Conservation (phyloP, 768 basidiomycete species). For the Calocybe gangraenosa region DNA sequence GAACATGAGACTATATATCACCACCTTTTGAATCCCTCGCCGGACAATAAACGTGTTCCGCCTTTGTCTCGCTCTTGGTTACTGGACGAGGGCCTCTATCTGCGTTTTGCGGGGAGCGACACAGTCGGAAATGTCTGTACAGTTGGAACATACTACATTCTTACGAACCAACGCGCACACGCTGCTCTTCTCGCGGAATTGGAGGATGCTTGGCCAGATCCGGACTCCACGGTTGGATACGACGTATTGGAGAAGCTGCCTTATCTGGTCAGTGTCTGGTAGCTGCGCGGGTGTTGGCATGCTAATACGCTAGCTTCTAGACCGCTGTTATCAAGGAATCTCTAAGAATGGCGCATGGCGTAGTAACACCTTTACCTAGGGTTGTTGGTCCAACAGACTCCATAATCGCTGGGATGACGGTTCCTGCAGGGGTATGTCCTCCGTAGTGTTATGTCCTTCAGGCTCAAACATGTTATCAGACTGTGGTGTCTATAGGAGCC, state of each 20-base stretch:
- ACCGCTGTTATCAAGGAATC: slow-evolving; percentile 46
- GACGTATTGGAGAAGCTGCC: slow-evolving; percentile 41
- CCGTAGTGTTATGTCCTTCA: background rate
- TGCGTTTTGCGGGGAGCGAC: slow-evolving; percentile 40
- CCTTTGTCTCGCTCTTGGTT: slow-evolving; percentile 30
- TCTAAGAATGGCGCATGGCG: slow-evolving; percentile 36
- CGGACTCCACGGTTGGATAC: slow-evolving; percentile 22
- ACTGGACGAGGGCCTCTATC: slow-evolving; percentile 30
- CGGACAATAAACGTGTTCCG: slow-evolving; percentile 25
- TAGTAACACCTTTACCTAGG: slow-evolving; percentile 34
- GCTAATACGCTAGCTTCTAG: slow-evolving; percentile 18
- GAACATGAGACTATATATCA: slow-evolving; percentile 37
- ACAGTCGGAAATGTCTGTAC: slow-evolving; percentile 37
- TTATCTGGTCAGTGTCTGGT: slow-evolving; percentile 33
- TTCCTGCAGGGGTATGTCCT: slow-evolving; percentile 7
- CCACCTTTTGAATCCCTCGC: slow-evolving; percentile 28
- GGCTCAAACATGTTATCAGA: slow-evolving; percentile 22
- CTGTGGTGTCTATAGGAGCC: slow-evolving; percentile 29
- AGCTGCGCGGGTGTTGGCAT: slow-evolving; percentile 1
- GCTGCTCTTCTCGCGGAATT: slow-evolving; percentile 27
- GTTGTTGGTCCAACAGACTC: slow-evolving; percentile 32
- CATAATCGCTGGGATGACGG: slow-evolving; percentile 27
- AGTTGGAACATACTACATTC: slow-evolving; percentile 31
- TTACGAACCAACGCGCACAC: slow-evolving; percentile 26
- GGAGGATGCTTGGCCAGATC: slow-evolving; percentile 36